These are phyloP conservation scores for Butyriboletus appendiculatus DNA, from an alignment of 1,284 basidiomycete genomes.

Conservation along the genomic window DNA sequence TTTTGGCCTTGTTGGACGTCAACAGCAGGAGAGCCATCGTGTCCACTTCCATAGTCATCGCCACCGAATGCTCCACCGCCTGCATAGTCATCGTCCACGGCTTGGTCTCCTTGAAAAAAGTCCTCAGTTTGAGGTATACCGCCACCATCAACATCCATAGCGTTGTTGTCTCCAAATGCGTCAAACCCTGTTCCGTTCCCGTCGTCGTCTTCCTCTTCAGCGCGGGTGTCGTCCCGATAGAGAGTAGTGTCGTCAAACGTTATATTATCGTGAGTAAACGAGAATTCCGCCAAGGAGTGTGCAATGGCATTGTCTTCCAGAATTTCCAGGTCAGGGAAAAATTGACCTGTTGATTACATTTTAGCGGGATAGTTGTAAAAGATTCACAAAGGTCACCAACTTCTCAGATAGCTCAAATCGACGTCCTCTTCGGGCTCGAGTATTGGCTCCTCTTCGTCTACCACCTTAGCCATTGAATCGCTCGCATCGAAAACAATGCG, in stretches of 20 bases:
- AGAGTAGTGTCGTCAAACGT: conserved; percentile 63
- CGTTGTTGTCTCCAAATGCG: conserved; percentile 32
- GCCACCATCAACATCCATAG: conserved; percentile 48
- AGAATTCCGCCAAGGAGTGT: conserved; percentile 78
- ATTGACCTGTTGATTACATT: conserved; percentile 47
- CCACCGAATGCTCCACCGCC: conserved; percentile 45
- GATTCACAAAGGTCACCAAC: conserved; percentile 44
- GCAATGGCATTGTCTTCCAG: conserved; percentile 75
- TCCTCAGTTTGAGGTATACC: conserved; percentile 63
- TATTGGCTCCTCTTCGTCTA: conserved; percentile 70
- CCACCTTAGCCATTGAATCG: conserved; percentile 80
- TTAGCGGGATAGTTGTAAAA: conserved; percentile 7
- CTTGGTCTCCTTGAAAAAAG: conserved; percentile 76
- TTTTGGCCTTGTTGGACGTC: conserved; percentile 40
- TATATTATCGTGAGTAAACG: conserved; percentile 67
- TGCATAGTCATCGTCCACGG: conserved; percentile 56
- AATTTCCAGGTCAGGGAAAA: conserved; percentile 65
- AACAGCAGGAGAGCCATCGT: conserved; percentile 43
- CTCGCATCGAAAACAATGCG: conserved; percentile 96
- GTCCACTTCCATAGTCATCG: conserved; percentile 47
- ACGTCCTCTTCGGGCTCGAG: conserved; percentile 66
- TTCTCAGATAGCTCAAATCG: conserved; percentile 68
- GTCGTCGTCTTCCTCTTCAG: conserved; percentile 49
- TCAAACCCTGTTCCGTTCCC: conserved; percentile 40
- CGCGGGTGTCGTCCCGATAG: conserved; percentile 50